A percentile compares a stretch with the other conserved stretches of the same genome.
Evolutionary conservation across 1,139 yeast species (phyloP).

Genomic region (Wickerhamomyces sp.): DNA sequence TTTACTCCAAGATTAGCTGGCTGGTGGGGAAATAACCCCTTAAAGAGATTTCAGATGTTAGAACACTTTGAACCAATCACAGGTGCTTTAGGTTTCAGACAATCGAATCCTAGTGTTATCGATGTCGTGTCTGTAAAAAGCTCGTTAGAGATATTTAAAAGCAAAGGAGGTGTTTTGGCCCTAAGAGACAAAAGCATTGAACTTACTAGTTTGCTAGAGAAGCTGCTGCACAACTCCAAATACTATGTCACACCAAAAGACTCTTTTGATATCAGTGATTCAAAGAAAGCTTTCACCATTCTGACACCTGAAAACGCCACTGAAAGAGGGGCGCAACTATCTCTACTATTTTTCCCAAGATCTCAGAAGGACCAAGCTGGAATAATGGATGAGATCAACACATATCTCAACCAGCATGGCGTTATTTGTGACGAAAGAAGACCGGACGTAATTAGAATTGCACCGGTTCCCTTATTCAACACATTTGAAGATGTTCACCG

Average conservation of each 20-base stretch:
- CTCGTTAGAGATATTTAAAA: slow-evolving; percentile 57
- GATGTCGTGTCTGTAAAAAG: slow-evolving; percentile 71
- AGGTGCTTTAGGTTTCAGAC: slow-evolving; percentile 84
- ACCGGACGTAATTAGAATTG: slow-evolving; percentile 81
- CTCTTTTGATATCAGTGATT: slow-evolving; percentile 15
- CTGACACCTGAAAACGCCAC: slow-evolving; percentile 60
- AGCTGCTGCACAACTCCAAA: slow-evolving; percentile 38
- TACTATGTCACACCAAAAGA: slow-evolving; percentile 38
- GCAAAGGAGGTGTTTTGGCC: slow-evolving; percentile 58
- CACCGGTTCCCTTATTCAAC: slow-evolving; percentile 83
- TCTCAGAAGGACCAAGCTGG: slow-evolving; percentile 32
- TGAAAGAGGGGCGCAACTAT: slow-evolving; percentile 79
- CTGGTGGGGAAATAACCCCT: slow-evolving; percentile 91
- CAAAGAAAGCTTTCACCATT: slow-evolving; percentile 52
- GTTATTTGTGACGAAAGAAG: slow-evolving; percentile 84
- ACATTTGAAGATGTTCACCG: slow-evolving; percentile 58
- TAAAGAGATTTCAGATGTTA: slow-evolving; percentile 71
- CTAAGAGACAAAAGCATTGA: slow-evolving; percentile 54
- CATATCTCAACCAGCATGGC: slow-evolving; percentile 46
- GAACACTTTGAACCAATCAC: slow-evolving; percentile 74
- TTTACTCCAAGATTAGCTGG: slow-evolving; percentile 77
- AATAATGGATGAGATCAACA: slow-evolving; percentile 61
- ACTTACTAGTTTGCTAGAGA: slow-evolving; percentile 56
- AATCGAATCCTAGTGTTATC: slow-evolving; percentile 88
- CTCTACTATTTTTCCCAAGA: slow-evolving; percentile 59